Base-by-base conservation (phyloP, 352 stramenopile genomes). In the Globisporangium paddicum region DNA sequence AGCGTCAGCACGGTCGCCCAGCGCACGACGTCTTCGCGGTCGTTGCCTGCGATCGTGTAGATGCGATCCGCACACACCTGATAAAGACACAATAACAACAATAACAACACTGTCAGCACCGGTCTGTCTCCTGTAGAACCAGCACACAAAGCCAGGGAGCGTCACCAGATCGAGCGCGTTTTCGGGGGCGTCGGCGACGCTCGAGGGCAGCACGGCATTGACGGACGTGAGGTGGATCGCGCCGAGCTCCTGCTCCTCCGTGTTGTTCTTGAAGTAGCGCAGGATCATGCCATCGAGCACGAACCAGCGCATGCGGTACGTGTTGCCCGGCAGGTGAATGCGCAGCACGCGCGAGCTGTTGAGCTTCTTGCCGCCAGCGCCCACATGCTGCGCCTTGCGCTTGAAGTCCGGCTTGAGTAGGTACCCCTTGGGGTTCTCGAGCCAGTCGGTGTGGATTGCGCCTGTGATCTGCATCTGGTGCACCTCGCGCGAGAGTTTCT, bases 321-420 rank as follows among this genome's bases (percentile, higher is more conserved):
- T 76, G 64, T 78, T 93, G 6, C 84, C 84, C 6, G 86, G 86
- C 48, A 95, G 56, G 50, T 95, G 86, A 21, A 93, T 71, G 30
- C 84, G 77, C 59, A 95, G 64, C 10, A 87, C 62, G 35, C 83
- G 69, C n/a, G 83, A 89, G 55, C 71, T 85, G 60, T 91, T 90
- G 52, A 95, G 78, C 57, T 93, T 92, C 67, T 95, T 95, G 45
- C 86, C 86, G 21, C 86, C 86, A 8, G 86, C 86, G 5, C 86
- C 86, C 9, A 93, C 81, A 55, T 94, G 82, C 67, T 95, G 86
- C 48, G 82, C 73, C 55, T 89, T 89, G 19, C 86, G 84, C 74
- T 95, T 95, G 55, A 95, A 95, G 65, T 95, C 86, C 18, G 86
- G 86, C 48, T 95, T 95, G 56, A 94, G 79, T 35, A 95, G 51